Percentiles rank a stretch among this genome's conserved stretches.
phyloP scores from a whole-genome alignment of 1,139 yeast genomes.

The Yamadazyma dendronema region DNA sequence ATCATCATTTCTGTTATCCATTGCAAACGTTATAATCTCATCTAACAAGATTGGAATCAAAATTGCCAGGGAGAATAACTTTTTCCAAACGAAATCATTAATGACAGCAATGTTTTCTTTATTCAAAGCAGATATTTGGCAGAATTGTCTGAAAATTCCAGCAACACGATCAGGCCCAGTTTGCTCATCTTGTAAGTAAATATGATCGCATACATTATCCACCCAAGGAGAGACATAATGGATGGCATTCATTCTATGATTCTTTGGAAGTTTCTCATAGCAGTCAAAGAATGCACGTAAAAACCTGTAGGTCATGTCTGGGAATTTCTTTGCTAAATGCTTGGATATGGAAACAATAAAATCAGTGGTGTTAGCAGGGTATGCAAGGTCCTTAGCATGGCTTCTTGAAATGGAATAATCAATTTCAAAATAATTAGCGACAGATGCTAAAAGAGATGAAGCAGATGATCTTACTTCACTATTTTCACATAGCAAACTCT shows the following conservation, averaged over 20 bases:
- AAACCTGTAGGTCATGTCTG: slow-evolving; percentile 62
- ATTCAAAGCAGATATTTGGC: slow-evolving; percentile 58
- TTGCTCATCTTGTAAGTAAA: slow-evolving; percentile 51
- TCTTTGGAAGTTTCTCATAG: slow-evolving; percentile 42
- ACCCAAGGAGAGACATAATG: slow-evolving; percentile 75
- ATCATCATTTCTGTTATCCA: slow-evolving; percentile 73
- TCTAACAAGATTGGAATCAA: slow-evolving; percentile 61
- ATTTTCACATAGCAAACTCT: slow-evolving; percentile 62
- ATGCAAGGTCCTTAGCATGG: slow-evolving; percentile 62
- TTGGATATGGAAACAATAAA: slow-evolving; percentile 62
- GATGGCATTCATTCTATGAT: slow-evolving; percentile 40
- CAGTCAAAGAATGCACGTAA: slow-evolving; percentile 60
- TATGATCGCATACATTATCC: slow-evolving; percentile 59
- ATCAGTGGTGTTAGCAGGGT: slow-evolving; percentile 68
- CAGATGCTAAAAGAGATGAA: slow-evolving; percentile 61
- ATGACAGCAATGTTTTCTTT: slow-evolving; percentile 33
- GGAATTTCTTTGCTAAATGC: slow-evolving; percentile 55
- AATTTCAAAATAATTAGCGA: slow-evolving; percentile 58
- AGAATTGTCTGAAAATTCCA: slow-evolving; percentile 60
- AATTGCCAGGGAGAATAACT: slow-evolving; percentile 59
- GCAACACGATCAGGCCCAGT: slow-evolving; percentile 63
- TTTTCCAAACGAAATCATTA: slow-evolving; percentile 67
- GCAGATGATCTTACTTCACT: slow-evolving; percentile 64
- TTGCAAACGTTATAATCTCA: slow-evolving; percentile 71
- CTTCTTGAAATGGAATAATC: slow-evolving; percentile 59